These are phyloP conservation scores for Wickerhamomyces pijperi DNA, from an alignment of 805 yeast genomes.

Conservation along the genomic window DNA sequence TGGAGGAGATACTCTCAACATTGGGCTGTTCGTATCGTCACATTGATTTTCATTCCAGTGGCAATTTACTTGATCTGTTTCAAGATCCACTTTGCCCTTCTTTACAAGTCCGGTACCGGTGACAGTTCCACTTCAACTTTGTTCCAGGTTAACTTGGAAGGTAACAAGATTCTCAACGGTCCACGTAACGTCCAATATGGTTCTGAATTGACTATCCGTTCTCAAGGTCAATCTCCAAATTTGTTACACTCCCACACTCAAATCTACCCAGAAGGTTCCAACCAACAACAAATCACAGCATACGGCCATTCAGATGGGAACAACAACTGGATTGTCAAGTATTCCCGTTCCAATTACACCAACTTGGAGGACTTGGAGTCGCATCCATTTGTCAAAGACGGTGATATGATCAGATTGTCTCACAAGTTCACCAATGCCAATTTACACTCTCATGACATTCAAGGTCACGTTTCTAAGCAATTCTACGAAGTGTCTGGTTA, in stretches of 20 bases:
- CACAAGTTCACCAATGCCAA: conserved; percentile 67
- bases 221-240: conserved; percentile 68
- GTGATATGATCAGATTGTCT: conserved; percentile 56
- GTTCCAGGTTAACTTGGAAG: conserved; percentile 77
- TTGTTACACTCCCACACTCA: conserved; percentile 83
- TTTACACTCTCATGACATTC: conserved; percentile 71
- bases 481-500: conserved; percentile 83
- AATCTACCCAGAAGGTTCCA: conserved; percentile 81
- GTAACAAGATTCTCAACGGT: conserved; percentile 51
- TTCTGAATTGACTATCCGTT: conserved; percentile 32
- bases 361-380: conserved; percentile 2
- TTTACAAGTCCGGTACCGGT: conserved; percentile 82
- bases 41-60: conserved; percentile 64
- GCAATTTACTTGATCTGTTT: conserved; percentile 61
- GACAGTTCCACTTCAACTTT: conserved; percentile 85
- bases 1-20: conserved; percentile 36
- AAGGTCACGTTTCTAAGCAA: conserved; percentile 59
- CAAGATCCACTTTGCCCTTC: conserved; percentile 67
- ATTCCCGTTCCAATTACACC: conserved; percentile 31
- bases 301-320: conserved; percentile 84
- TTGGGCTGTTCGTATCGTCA: conserved; percentile 59
- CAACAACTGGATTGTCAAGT: conserved; percentile 69
- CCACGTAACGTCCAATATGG: conserved; percentile 60
- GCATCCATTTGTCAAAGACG: conserved; percentile 34
- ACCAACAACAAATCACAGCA: conserved; percentile 90